Conservation (phyloP, 192 early-diverging fungal genomes). For the Oehlia diaphana region DNA sequence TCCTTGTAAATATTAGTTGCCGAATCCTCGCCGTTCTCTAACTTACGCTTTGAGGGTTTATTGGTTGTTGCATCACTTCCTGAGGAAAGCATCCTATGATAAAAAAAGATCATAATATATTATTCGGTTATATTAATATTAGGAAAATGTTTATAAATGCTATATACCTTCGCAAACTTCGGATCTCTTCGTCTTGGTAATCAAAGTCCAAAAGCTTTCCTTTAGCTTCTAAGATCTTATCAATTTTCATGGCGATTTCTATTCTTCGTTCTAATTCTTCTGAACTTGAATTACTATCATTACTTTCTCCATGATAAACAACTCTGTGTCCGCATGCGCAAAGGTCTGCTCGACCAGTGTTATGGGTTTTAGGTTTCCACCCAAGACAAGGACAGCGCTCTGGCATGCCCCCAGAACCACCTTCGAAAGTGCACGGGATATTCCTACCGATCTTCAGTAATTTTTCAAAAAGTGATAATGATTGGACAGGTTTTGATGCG, state of each 20-base stretch:
- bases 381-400: conserved; percentile 46
- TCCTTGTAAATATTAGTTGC: not conserved
- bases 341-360: conserved; percentile 33
- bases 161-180: conserved; percentile 44
- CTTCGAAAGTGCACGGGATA: conserved; percentile 41
- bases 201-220: conserved; percentile 52
- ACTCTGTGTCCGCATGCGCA: conserved; percentile 53
- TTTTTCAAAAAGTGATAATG: conserved; percentile 42
- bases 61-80: not conserved
- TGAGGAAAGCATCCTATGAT: not conserved
- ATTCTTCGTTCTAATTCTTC: conserved; percentile 50
- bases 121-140: not conserved
- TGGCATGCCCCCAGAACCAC: not conserved
- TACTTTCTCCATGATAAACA: conserved; percentile 42
- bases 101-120: not conserved
- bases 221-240: conserved; percentile 53
- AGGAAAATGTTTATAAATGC: too few relatives aligned
- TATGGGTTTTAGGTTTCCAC: conserved; percentile 47
- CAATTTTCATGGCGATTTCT: conserved; percentile 49
- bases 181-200: conserved; percentile 52
- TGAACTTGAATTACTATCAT: conserved; percentile 5
- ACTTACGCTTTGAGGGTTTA: conserved; percentile 9
- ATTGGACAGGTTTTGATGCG: conserved; percentile 34
- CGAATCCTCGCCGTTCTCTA: not conserved
- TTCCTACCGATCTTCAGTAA: conserved; percentile 50